A percentile compares a stretch with the other conserved stretches of the same genome.
These are phyloP conservation scores for Penicillium sp. DNA, from an alignment of 2,329 filamentous ascomycete species.

Conservation along the genomic window DNA sequence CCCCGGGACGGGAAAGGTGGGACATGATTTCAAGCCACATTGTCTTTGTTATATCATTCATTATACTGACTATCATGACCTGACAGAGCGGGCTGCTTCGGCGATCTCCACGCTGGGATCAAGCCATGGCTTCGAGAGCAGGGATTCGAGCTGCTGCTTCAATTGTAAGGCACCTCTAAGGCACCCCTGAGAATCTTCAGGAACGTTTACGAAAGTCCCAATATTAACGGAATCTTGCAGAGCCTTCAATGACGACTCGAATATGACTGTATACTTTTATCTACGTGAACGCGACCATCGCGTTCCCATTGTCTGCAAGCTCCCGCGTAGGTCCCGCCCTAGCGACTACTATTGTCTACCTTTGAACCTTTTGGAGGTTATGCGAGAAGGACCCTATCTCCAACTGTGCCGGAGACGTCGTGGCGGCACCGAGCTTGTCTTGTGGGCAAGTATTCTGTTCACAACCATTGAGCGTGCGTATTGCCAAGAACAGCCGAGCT, in stretches of 20 bases:
- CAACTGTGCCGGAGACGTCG: slow-evolving; percentile 40
- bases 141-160: slow-evolving; percentile 41
- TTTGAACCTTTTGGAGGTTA: slow-evolving; percentile 48
- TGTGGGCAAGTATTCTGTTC: slow-evolving; percentile 60
- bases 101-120: slow-evolving; percentile 28
- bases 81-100: slow-evolving; percentile 40
- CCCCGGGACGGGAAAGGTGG: slow-evolving; percentile 34
- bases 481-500: background rate
- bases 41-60: background rate
- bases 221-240: slow-evolving; percentile 28
- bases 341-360: slow-evolving; percentile 54
- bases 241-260: slow-evolving; percentile 49
- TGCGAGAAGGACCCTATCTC: slow-evolving; percentile 40
- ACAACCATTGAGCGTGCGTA: slow-evolving; percentile 54
- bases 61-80: background rate
- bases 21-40: background rate
- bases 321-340: slow-evolving; percentile 41
- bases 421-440: slow-evolving; percentile 43
- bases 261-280: slow-evolving; percentile 54
- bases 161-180: slow-evolving; percentile 34
- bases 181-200: background rate
- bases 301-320: slow-evolving; percentile 56
- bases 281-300: slow-evolving; percentile 54
- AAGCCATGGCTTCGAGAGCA: slow-evolving; percentile 35
- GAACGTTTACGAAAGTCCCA: background rate